phyloP scores from a whole-genome alignment of 306 rosid species.

The Sechiopsis laciniata region DNA sequence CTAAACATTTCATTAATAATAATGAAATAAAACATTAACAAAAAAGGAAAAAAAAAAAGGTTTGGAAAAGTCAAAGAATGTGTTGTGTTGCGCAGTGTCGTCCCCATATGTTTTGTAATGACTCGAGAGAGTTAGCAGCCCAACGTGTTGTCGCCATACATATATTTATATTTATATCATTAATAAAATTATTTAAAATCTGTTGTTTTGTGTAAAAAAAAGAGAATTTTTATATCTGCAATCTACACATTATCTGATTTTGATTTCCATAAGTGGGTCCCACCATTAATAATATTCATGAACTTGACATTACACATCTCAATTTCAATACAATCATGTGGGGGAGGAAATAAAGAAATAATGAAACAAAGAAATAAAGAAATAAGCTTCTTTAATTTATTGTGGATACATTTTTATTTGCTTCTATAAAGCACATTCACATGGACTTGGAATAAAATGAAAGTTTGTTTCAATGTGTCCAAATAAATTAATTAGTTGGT shows the following conservation, averaged over 20 bases:
- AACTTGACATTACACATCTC: background rate
- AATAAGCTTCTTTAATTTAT: constrained; percentile 2
- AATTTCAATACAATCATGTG: background rate
- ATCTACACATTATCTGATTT: background rate
- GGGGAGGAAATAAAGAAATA: background rate
- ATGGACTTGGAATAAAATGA: background rate
- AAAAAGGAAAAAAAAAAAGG: background rate
- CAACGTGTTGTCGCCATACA: background rate
- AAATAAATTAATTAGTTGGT: constrained; percentile 2
- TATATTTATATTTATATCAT: no score
- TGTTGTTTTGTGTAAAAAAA: background rate
- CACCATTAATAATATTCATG: background rate
- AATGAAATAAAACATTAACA: background rate
- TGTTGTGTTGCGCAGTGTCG: background rate
- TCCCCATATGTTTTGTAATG: background rate
- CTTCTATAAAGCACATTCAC: background rate
- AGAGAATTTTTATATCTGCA: background rate
- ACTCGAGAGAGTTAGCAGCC: constrained; percentile 1
- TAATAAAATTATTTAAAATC: background rate
- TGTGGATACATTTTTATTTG: background rate
- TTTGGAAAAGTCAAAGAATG: background rate
- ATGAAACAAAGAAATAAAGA: background rate
- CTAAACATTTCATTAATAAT: background rate
- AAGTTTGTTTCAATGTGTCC: background rate
- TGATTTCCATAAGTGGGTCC: background rate